Conservation (phyloP, 106 monocot species). For the Allium fistulosum region DNA sequence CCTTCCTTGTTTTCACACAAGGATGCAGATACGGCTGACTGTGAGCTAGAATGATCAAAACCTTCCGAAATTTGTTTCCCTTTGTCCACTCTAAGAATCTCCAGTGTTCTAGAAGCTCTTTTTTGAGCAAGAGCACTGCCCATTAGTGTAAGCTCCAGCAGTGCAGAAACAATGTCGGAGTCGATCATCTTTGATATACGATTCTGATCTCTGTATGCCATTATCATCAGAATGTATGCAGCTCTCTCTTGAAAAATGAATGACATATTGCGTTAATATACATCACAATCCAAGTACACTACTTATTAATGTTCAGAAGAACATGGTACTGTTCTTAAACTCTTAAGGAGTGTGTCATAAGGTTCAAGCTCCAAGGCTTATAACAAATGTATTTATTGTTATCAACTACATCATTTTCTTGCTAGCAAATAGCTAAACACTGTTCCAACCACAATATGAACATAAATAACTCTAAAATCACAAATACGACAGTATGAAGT, state of each 20-base stretch:
- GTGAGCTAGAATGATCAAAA: conserved; percentile 1
- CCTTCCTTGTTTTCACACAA: conserved; percentile 1
- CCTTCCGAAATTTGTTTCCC: conserved; percentile 49
- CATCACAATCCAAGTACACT: no score
- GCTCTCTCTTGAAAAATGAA: conserved; percentile 37
- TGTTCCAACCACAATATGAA: no score
- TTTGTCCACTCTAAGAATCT: conserved; percentile 46
- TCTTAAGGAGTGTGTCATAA: no score
- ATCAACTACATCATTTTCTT: no score
- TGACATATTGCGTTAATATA: background rate
- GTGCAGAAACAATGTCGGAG: conserved; percentile 44
- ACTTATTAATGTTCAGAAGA: no score
- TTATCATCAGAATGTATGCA: conserved; percentile 67
- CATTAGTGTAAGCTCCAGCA: conserved; percentile 73
- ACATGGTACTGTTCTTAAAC: no score
- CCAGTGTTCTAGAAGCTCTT: conserved; percentile 63
- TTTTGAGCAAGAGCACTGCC: conserved; percentile 75
- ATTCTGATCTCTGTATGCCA: conserved; percentile 41
- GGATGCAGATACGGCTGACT: background rate
- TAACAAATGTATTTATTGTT: no score
- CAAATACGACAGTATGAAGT: no score
- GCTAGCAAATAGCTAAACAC: no score
- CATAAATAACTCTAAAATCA: no score
- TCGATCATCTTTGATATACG: conserved; percentile 53
- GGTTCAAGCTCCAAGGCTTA: no score